Percentiles rank a stretch among this genome's conserved stretches.
Conservation (phyloP, 805 yeast genomes). For the Kodamaea nitidulidarum region DNA sequence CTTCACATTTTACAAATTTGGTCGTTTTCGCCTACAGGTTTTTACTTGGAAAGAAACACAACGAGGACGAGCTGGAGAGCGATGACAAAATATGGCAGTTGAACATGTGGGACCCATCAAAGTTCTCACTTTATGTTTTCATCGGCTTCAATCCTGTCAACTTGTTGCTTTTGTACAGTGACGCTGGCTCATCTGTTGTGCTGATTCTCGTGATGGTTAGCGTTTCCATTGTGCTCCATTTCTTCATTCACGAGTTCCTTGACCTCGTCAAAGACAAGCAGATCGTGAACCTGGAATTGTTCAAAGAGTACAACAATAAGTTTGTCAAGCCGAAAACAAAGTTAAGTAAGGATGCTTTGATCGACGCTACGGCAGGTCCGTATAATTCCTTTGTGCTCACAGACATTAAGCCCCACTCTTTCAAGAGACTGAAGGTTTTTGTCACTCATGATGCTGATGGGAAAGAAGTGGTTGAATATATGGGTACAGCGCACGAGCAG, state of each 20-base stretch:
- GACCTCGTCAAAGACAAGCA: slow-evolving; percentile 54
- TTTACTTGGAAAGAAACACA: background rate
- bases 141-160: slow-evolving; percentile 59
- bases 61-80: slow-evolving; percentile 6
- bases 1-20: slow-evolving; percentile 5
- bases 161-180: slow-evolving; percentile 35
- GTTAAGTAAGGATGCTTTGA: slow-evolving; percentile 52
- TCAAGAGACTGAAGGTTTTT: slow-evolving; percentile 41
- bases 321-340: slow-evolving; percentile 56
- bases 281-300: slow-evolving; percentile 53
- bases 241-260: slow-evolving; percentile 44
- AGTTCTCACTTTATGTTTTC: slow-evolving; percentile 48
- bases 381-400: slow-evolving; percentile 16
- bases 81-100: slow-evolving; percentile 49
- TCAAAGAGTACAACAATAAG: slow-evolving; percentile 61
- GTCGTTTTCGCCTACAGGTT: slow-evolving; percentile 4
- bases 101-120: slow-evolving; percentile 64
- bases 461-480: slow-evolving; percentile 20
- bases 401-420: slow-evolving; percentile 23
- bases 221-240: slow-evolving; percentile 22
- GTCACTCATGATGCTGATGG: slow-evolving; percentile 49
- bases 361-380: slow-evolving; percentile 52
- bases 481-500: slow-evolving; percentile 2
- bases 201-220: slow-evolving; percentile 18
- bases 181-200: slow-evolving; percentile 18